Evolutionary conservation across 2,329 filamentous ascomycete species (phyloP).

Genomic region (Clonostachys solani): DNA sequence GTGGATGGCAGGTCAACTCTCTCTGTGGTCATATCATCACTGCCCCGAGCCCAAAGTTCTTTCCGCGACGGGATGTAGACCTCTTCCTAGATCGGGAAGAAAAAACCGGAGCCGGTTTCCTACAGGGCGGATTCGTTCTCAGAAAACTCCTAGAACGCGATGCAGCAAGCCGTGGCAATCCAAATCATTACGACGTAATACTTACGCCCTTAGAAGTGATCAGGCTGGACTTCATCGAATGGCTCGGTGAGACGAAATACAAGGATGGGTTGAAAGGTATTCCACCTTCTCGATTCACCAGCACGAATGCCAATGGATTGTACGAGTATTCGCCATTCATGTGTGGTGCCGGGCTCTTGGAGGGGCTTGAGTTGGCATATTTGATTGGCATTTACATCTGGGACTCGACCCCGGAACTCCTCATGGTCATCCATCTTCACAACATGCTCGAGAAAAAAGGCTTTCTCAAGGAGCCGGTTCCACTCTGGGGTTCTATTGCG

Average conservation of each 20-base stretch:
- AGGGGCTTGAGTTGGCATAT: slow-evolving; percentile 35
- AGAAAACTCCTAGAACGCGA: background rate
- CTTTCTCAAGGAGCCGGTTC: slow-evolving; percentile 17
- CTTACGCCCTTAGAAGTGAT: too few relatives aligned
- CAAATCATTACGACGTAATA: background rate
- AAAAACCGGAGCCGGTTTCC: background rate
- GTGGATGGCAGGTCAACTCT: slow-evolving; percentile 31
- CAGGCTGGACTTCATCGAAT: background rate
- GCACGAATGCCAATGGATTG: slow-evolving; percentile 33
- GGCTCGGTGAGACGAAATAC: background rate
- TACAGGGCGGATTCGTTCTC: too few relatives aligned
- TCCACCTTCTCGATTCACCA: slow-evolving; percentile 32
- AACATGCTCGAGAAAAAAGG: slow-evolving; percentile 39
- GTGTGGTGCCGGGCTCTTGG: slow-evolving; percentile 37
- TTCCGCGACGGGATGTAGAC: slow-evolving; percentile 24
- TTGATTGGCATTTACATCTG: slow-evolving; percentile 24
- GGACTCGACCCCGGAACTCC: slow-evolving; percentile 31
- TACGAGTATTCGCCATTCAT: slow-evolving; percentile 44
- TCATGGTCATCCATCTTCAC: slow-evolving; percentile 36
- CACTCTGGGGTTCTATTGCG: background rate
- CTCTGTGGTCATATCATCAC: slow-evolving; percentile 22
- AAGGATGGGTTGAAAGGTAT: background rate
- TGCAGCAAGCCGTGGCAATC: background rate
- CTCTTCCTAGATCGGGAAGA: background rate
- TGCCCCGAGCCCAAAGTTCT: slow-evolving; percentile 9